phyloP scores from a whole-genome alignment of 176 grass and related monocot genomes.

The Oryza brachyantha region DNA sequence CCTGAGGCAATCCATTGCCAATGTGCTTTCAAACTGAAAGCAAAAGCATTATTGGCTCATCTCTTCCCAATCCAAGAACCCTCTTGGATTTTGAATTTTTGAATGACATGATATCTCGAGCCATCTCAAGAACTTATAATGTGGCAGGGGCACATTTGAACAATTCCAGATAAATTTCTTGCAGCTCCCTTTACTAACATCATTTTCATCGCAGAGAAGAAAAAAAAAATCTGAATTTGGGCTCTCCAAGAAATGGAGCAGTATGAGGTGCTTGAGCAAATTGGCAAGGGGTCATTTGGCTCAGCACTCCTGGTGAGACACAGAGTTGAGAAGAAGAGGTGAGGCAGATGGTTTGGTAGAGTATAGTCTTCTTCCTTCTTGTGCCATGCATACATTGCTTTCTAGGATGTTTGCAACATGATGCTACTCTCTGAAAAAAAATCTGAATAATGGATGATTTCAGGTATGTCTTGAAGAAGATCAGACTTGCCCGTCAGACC shows the following conservation, averaged over 20 bases:
- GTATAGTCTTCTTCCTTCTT: background rate
- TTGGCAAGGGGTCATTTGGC: conserved; percentile 93
- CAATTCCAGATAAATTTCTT: background rate
- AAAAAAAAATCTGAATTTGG: conserved; percentile 12
- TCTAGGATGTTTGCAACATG: background rate
- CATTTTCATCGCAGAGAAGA: conserved; percentile 20
- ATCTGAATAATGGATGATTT: background rate
- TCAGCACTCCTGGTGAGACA: conserved; percentile 87
- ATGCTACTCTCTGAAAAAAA: background rate
- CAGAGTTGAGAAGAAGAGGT: conserved; percentile 89
- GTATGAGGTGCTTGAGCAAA: conserved; percentile 95
- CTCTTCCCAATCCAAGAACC: background rate
- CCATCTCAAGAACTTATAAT: background rate
- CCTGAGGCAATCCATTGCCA: background rate
- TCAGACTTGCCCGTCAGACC: conserved; percentile 86
- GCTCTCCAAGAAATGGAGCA: conserved; percentile 55
- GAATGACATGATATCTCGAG: background rate
- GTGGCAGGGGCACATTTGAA: background rate
- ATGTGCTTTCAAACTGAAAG: background rate
- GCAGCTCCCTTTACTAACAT: background rate
- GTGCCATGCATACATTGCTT: background rate
- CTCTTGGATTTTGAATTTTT: background rate
- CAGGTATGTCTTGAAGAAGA: conserved; percentile 97
- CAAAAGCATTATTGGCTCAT: background rate
- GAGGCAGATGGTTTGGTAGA: conserved; percentile 8